These are phyloP conservation scores for Auricularia sp. DNA, from an alignment of 768 basidiomycete species.

Conservation along the genomic window DNA sequence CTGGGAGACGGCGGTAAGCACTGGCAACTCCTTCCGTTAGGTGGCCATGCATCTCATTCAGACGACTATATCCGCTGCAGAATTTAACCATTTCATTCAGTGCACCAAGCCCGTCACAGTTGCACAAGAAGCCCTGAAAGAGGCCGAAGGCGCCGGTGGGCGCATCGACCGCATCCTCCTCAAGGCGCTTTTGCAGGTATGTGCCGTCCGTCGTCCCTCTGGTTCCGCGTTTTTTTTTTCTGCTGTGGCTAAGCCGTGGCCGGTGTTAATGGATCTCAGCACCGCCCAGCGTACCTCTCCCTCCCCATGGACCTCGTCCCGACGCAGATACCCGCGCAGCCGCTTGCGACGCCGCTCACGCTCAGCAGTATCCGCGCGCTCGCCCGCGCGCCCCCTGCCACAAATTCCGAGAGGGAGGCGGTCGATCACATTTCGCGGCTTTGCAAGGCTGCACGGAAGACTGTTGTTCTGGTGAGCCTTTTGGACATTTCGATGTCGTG, in stretches of 20 bases:
- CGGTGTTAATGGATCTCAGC: slow-evolving; percentile 27
- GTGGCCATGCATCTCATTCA: not conserved
- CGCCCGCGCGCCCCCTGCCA: slow-evolving; percentile 16
- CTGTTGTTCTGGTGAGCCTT: slow-evolving; percentile 52
- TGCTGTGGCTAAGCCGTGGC: not conserved
- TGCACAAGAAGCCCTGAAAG: slow-evolving; percentile 50
- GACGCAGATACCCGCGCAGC: slow-evolving; percentile 51
- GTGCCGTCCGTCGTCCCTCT: slow-evolving; percentile 6
- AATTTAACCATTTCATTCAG: slow-evolving; percentile 65
- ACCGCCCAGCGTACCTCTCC: slow-evolving; percentile 78
- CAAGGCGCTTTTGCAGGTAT: slow-evolving; percentile 49
- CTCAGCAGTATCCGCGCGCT: slow-evolving; percentile 15
- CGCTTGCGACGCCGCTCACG: slow-evolving; percentile 49
- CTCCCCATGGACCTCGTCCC: slow-evolving; percentile 77
- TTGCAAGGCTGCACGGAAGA: slow-evolving; percentile 47
- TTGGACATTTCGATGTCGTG: too few relatives aligned
- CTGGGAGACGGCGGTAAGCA: slow-evolving; percentile 61
- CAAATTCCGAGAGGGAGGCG: slow-evolving; percentile 46
- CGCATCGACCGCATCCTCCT: slow-evolving; percentile 74
- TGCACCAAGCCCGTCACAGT: slow-evolving; percentile 67
- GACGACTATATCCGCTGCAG: not conserved
- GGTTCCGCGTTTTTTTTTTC: not conserved
- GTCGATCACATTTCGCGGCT: slow-evolving; percentile 60
- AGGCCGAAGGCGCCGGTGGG: slow-evolving; percentile 42
- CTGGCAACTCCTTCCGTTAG: not conserved